Evolutionary conservation across 352 stramenopile species (phyloP), one percentile per base, ranked within the genome.

Genomic region (Globisporangium splendens): DNA sequence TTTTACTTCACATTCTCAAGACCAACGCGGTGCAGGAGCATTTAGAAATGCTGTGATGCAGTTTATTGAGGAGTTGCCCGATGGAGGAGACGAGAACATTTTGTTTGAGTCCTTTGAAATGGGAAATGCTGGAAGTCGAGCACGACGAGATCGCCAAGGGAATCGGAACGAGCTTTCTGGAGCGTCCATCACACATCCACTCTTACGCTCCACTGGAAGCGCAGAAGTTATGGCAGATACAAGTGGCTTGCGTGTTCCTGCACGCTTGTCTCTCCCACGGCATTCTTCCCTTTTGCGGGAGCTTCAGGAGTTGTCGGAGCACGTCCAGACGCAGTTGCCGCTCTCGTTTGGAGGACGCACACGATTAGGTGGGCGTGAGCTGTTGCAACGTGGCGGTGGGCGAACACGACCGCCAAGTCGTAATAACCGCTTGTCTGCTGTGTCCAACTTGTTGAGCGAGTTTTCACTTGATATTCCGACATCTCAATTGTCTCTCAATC

Each of bases 401-500:
- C 77, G 80, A 35, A 61, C 65, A 35, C 69, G 75, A 35, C 83
- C 83, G 13, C 79, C 81, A 20, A 87, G 65, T 69, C 85, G 57
- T 57, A 79, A 61, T 21, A 92, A 81, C 54, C 73, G 79, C 17
- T 63, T 91, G 49, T 88, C 83, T 35, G 68, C 82, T 13, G 73
- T 92, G 6, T 91, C 83, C 0, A 90, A 91, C 51, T 48, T 94
- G 31, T 65, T 94, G 17, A 93, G 79, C 33, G 85, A 94, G 39
- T 92, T 94, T 56, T 91, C 85, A 8, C 63, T 94, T 15, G 83
- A 93, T 49, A 85, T 92, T 31, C 82, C 82, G 8, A 72, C 67
- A 31, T 69, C 69, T 10, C 79, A 80, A 49, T 44, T 77, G 15
- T 51, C 65, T 7, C 66, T 79, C 31, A 63, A 59, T 4, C 62